phyloP scores from a whole-genome alignment of 768 basidiomycete genomes.

The Collybiopsis confluens region DNA sequence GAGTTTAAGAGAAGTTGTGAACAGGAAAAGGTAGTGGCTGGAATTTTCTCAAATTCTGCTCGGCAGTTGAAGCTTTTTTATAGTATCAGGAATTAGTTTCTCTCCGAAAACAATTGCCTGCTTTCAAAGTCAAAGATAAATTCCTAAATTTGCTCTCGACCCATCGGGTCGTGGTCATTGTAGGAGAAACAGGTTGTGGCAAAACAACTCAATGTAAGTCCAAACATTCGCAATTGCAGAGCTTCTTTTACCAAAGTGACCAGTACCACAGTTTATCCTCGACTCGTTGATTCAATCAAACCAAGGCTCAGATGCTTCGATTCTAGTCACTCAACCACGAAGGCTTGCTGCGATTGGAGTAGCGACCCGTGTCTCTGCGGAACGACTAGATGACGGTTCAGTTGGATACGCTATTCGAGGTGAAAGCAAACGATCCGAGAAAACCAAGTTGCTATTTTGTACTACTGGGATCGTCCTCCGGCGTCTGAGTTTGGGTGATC shows the following conservation, averaged over 20 bases:
- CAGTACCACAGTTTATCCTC: constrained; percentile 86
- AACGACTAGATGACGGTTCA: constrained; percentile 70
- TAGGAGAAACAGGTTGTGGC: constrained; percentile 91
- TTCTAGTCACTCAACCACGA: constrained; percentile 87
- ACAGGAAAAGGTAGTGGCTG: constrained; percentile 30
- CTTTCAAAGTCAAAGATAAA: constrained; percentile 60
- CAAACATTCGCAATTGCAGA: background rate
- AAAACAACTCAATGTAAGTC: constrained; percentile 82
- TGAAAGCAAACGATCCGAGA: constrained; percentile 61
- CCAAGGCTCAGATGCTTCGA: constrained; percentile 62
- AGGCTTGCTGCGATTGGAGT: constrained; percentile 87
- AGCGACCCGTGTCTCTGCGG: constrained; percentile 79
- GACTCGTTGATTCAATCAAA: constrained; percentile 69
- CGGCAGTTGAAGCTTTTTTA: background rate
- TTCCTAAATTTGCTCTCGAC: constrained; percentile 57
- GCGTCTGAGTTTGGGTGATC: constrained; percentile 70
- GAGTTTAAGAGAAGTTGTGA: constrained; percentile 46
- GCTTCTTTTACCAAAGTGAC: background rate
- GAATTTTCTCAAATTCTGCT: background rate
- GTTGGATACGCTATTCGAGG: constrained; percentile 91
- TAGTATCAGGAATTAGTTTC: constrained; percentile 55
- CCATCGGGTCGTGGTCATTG: constrained; percentile 73
- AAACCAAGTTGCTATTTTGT: constrained; percentile 81
- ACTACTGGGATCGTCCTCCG: constrained; percentile 92
- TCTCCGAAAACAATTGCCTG: constrained; percentile 64